Evolutionary conservation across 2,329 filamentous ascomycete species (phyloP).

Genomic region (Moelleriella libera): DNA sequence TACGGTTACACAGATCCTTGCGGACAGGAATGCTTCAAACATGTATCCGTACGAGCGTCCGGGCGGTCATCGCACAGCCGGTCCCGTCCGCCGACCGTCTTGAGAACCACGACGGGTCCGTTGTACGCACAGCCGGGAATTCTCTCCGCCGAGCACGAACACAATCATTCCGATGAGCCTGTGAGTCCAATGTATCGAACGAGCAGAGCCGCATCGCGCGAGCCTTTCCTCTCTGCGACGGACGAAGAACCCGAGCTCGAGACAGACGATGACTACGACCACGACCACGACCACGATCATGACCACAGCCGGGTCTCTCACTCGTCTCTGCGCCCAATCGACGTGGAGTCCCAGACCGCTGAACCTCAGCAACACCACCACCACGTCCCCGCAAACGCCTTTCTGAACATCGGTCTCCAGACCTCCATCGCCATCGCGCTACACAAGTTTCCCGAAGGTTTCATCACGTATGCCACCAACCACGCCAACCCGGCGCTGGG

Average conservation of each 20-base stretch:
- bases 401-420: constrained; percentile 88
- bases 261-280: not conserved
- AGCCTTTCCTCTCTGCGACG: constrained; percentile 15
- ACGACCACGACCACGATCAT: not conserved
- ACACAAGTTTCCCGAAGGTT: constrained; percentile 83
- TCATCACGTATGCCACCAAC: constrained; percentile 92
- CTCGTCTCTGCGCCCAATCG: constrained; percentile 19
- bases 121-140: constrained; percentile 13
- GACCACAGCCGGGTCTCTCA: constrained; percentile 6
- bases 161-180: constrained; percentile 10
- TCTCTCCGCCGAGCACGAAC: constrained; percentile 6
- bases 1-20: constrained; percentile 53
- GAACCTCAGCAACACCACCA: constrained; percentile 57
- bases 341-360: constrained; percentile 24
- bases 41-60: constrained; percentile 27
- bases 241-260: constrained; percentile 10
- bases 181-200: constrained; percentile 19
- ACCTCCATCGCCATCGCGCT: constrained; percentile 89
- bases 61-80: constrained; percentile 6
- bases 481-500: constrained; percentile 84
- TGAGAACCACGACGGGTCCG: constrained; percentile 27
- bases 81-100: constrained; percentile 19
- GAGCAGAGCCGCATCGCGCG: constrained; percentile 24
- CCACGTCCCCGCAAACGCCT: constrained; percentile 88
- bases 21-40: constrained; percentile 51